Evolutionary conservation across 1,284 basidiomycete genomes (phyloP).

Genomic region (Heimioporus retisporus): DNA sequence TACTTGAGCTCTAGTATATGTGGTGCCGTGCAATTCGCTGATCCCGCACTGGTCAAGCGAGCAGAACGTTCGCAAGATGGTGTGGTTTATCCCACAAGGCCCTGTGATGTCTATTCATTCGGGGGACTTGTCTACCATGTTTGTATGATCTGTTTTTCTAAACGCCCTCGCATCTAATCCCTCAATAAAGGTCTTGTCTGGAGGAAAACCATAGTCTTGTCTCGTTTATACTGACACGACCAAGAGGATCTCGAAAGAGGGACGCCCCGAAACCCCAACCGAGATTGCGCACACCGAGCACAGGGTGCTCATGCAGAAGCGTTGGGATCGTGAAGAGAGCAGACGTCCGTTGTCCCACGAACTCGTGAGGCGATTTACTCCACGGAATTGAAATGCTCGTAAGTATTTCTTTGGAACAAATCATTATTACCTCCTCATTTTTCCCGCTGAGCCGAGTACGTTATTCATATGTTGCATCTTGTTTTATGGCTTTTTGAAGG

Average conservation of each 20-base stretch:
- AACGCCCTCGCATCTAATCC: slow-evolving; percentile 19
- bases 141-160: slow-evolving; percentile 12
- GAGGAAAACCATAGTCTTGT: slow-evolving; percentile 32
- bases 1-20: slow-evolving; percentile 44
- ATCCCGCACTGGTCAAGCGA: slow-evolving; percentile 44
- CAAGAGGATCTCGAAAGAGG: slow-evolving; percentile 13
- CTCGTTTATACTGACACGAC: slow-evolving; percentile 10
- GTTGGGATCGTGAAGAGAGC: slow-evolving; percentile 31
- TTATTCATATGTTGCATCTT: too few species aligned
- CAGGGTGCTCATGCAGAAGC: slow-evolving; percentile 24
- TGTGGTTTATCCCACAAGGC: slow-evolving; percentile 29
- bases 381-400: neutral
- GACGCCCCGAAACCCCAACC: slow-evolving; percentile 26
- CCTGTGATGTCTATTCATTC: slow-evolving; percentile 45
- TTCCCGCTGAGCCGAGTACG: slow-evolving; percentile 1
- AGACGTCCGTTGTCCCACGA: slow-evolving; percentile 27
- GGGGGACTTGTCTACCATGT: slow-evolving; percentile 44
- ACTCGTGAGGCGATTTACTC: slow-evolving; percentile 24
- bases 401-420: neutral
- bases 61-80: slow-evolving; percentile 5
- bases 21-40: slow-evolving; percentile 47
- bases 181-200: slow-evolving; percentile 31
- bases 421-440: neutral
- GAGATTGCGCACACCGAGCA: slow-evolving; percentile 18
- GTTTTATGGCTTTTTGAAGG: too few species aligned